Conservation (phyloP, 202 grass and related monocot genomes). For the Carex arenaria region DNA sequence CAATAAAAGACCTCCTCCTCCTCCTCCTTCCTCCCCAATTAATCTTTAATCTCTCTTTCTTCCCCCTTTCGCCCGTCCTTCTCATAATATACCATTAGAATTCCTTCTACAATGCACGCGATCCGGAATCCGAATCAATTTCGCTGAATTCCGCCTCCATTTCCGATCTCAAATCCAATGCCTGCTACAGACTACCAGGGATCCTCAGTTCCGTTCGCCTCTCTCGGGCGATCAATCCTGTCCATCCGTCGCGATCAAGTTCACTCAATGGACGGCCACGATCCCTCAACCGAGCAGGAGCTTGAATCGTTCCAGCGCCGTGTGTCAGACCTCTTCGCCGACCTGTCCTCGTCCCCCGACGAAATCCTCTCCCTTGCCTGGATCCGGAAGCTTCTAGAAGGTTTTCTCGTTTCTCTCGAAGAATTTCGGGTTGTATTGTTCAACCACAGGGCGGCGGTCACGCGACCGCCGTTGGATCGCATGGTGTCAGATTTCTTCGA, state of each 20-base stretch:
- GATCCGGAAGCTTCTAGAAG: constrained; percentile 71
- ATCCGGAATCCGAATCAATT: constrained; percentile 8
- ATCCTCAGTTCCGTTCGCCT: constrained; percentile 52
- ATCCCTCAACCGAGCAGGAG: constrained; percentile 33
- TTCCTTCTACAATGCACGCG: neutral
- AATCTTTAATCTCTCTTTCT: neutral
- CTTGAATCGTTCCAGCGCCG: constrained; percentile 69
- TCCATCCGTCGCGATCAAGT: constrained; percentile 52
- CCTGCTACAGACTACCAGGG: constrained; percentile 80
- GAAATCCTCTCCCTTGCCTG: constrained; percentile 56
- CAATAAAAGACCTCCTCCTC: neutral
- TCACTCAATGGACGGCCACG: constrained; percentile 24
- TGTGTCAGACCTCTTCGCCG: constrained; percentile 39
- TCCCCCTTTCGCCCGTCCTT: neutral
- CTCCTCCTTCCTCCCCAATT: neutral
- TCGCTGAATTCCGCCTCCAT: constrained; percentile 24
- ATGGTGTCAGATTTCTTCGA: constrained; percentile 59
- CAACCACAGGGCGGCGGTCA: constrained; percentile 21
- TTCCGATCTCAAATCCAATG: constrained; percentile 44
- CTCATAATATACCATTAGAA: constrained; percentile 6
- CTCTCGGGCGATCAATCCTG: constrained; percentile 63
- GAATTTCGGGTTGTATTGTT: constrained; percentile 51
- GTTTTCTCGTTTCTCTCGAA: constrained; percentile 65
- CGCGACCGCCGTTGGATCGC: constrained; percentile 25
- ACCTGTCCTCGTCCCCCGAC: constrained; percentile 23